These are phyloP conservation scores for Neoboletus brunneissimus DNA, from an alignment of 768 basidiomycete species.

Conservation along the genomic window DNA sequence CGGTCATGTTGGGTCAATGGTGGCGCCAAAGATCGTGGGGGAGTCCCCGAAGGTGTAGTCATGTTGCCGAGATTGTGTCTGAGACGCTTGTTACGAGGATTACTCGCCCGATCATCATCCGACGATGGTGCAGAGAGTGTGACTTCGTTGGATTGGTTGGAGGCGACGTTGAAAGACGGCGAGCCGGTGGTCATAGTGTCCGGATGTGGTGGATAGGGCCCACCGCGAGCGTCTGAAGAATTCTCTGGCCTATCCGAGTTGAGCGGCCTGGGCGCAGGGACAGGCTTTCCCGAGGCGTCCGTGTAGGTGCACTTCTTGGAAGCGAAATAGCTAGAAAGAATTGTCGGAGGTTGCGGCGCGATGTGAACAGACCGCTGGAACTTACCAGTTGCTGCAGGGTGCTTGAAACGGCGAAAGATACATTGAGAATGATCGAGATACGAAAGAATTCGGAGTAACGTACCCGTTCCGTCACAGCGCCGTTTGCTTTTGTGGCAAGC, in stretches of 20 bases:
- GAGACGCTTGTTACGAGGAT: slow-evolving; percentile 50
- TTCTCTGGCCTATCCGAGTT: slow-evolving; percentile 39
- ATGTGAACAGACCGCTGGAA: slow-evolving; percentile 5
- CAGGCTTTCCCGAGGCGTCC: slow-evolving; percentile 73
- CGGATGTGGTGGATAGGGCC: slow-evolving; percentile 12
- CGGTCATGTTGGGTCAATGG: slow-evolving; percentile 38
- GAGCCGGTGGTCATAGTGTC: slow-evolving; percentile 14
- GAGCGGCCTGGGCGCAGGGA: slow-evolving; percentile 63
- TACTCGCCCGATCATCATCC: slow-evolving; percentile 41
- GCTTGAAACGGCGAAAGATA: slow-evolving; percentile 38
- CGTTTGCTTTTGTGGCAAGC: slow-evolving; percentile 85
- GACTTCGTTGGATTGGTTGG: slow-evolving; percentile 14
- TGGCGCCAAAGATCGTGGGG: slow-evolving; percentile 36
- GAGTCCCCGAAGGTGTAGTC: slow-evolving; percentile 31
- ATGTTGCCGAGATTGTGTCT: slow-evolving; percentile 41
- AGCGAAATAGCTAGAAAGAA: slow-evolving; percentile 62
- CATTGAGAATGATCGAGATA: slow-evolving; percentile 5
- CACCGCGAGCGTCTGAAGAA: slow-evolving; percentile 27
- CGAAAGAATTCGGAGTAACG: slow-evolving; percentile 24
- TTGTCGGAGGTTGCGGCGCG: slow-evolving; percentile 2
- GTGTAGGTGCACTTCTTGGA: slow-evolving; percentile 81
- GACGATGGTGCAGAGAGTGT: slow-evolving; percentile 19
- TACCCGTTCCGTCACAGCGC: slow-evolving; percentile 78
- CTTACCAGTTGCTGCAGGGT: slow-evolving; percentile 79
- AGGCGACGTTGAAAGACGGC: slow-evolving; percentile 11